Percentiles rank a stretch among this genome's conserved stretches.
phyloP scores from a whole-genome alignment of 2,329 filamentous ascomycete species.

The Blumeria graminis region DNA sequence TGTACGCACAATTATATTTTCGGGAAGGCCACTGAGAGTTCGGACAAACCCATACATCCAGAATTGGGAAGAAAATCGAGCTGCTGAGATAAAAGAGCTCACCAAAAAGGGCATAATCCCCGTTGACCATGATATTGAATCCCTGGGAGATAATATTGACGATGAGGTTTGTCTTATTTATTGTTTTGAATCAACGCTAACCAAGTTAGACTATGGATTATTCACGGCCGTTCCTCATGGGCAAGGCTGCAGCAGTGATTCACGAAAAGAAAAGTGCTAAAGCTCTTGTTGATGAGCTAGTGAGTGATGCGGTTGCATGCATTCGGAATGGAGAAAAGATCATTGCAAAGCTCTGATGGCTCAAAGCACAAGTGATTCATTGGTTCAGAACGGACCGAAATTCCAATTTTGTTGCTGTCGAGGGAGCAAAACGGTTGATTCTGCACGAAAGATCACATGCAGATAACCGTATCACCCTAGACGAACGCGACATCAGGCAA shows the following conservation, averaged over 20 bases:
- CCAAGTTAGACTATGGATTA: conserved; percentile 54
- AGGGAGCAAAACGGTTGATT: too few species aligned
- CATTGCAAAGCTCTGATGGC: conserved; percentile 33
- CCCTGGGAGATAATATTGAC: conserved; percentile 41
- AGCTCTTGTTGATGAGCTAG: conserved; percentile 83
- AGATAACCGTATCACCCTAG: too few species aligned
- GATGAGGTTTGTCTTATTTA: conserved; percentile 21
- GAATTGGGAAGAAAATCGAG: conserved; percentile 89
- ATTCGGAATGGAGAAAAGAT: conserved; percentile 44
- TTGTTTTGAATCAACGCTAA: neutral
- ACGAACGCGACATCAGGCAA: too few species aligned
- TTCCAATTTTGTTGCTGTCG: too few species aligned
- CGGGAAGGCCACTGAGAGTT: conserved; percentile 79
- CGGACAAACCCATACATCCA: conserved; percentile 81
- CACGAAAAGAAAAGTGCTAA: conserved; percentile 83
- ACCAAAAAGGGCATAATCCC: conserved; percentile 76
- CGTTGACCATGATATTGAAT: conserved; percentile 84
- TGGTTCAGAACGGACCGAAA: too few species aligned
- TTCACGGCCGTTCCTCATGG: conserved; percentile 81
- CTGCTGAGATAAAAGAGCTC: conserved; percentile 74
- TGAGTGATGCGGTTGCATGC: conserved; percentile 51
- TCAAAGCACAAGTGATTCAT: too few species aligned
- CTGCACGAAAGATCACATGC: too few species aligned
- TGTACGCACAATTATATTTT: conserved; percentile 94
- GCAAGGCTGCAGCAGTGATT: conserved; percentile 81